Evolutionary conservation across 495 filamentous ascomycete species (phyloP), one percentile per base, ranked within the genome.

Genomic region (Friedmanniomyces simplex): DNA sequence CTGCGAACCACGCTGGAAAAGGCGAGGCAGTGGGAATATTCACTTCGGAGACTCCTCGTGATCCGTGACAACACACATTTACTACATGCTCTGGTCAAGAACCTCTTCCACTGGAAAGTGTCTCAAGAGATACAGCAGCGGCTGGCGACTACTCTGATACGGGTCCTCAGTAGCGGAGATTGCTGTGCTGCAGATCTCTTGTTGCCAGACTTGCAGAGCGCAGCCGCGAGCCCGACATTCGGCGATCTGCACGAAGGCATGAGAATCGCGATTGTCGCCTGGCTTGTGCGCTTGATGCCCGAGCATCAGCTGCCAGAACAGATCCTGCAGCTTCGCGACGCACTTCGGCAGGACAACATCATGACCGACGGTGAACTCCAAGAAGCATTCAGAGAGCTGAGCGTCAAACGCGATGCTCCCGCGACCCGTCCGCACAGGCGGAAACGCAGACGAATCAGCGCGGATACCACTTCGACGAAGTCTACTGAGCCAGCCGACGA

Each of bases 201-300:
- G 10, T 32, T 63, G 13, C 22, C 51, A 3, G 11, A n/a, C 0
- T 21, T 59, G 20, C 14, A 24, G 10, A 20, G 41, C 1, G 1
- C 54, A 1, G 55, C 52, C 6, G 12, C 34, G 1, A 32, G 16
- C 7, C n/a, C 49, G 7, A 24, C 1, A 8, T 63, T 59, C 24
- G 51, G 51, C 26, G 13, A 21, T 10, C 39, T 59, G 3, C 56
- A 59, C 30, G 57, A 59, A 47, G 56, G 59, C 42, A 34, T 63
- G 13, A 50, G 26, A 34, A 56, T 59, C 25, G 50, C 61, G 8
- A 49, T 52, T 6, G 28, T 37, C 1, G 39, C 53, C 12, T 59
- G 52, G 41, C 53, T 47, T 6, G 43, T 30, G 1, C 58, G 43
- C 37, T 52, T 21, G 4, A 28, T 41, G 13, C 32, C 18, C 10